Evolutionary conservation across 176 grass and related monocot genomes (phyloP).

Genomic region (Metroxylon sagu): DNA sequence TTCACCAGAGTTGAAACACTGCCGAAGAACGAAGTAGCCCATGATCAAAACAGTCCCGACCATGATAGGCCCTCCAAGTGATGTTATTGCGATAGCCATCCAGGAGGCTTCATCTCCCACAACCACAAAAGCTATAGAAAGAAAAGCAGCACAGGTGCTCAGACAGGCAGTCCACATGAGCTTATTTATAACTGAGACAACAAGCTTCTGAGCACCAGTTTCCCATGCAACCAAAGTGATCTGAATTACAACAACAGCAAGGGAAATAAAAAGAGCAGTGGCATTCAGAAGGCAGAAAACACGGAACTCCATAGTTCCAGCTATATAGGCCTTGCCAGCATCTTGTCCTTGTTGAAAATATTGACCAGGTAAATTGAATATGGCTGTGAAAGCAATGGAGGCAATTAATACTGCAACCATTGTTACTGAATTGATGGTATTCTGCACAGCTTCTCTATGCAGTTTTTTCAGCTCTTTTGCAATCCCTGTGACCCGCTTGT

Average conservation of each 20-base stretch:
- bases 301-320: conserved; percentile 47
- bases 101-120: conserved; percentile 67
- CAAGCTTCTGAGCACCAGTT: conserved; percentile 77
- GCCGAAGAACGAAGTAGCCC: conserved; percentile 67
- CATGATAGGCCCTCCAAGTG: conserved; percentile 89
- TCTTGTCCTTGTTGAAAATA: conserved; percentile 26
- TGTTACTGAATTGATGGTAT: conserved; percentile 94
- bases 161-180: conserved; percentile 96
- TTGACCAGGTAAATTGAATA: conserved; percentile 94
- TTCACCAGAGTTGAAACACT: conserved; percentile 57
- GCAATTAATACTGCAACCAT: conserved; percentile 84
- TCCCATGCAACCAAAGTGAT: conserved; percentile 98
- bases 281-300: conserved; percentile 86
- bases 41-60: conserved; percentile 69
- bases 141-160: conserved; percentile 72
- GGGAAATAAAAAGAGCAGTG: conserved; percentile 84
- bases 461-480: conserved; percentile 91
- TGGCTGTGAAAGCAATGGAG: conserved; percentile 88
- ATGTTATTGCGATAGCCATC: conserved; percentile 79
- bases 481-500: conserved; percentile 80
- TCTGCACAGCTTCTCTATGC: conserved; percentile 88
- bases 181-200: conserved; percentile 92
- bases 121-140: conserved; percentile 87
- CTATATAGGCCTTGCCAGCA: conserved; percentile 43
- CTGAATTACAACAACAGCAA: conserved; percentile 91